Conservation (phyloP, 2,329 filamentous ascomycete species). For the Microcera coccophila region DNA sequence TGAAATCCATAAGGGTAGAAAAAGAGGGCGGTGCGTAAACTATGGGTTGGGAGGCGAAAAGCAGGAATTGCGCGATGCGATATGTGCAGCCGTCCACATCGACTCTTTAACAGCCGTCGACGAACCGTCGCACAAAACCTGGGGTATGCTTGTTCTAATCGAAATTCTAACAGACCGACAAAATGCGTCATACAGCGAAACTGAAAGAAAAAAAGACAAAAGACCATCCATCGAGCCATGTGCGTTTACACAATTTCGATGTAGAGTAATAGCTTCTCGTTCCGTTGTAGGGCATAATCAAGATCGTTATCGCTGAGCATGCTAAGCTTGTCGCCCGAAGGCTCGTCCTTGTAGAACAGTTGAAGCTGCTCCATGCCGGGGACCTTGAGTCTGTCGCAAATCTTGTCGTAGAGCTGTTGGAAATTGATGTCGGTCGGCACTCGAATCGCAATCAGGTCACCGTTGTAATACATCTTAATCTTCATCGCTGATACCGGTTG, state of each 20-base stretch:
- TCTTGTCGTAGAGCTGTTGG: constrained; percentile 74
- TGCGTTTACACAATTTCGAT: constrained; percentile 51
- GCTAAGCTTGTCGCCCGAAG: constrained; percentile 67
- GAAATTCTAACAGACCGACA: constrained; percentile 3
- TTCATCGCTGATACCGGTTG: constrained; percentile 63
- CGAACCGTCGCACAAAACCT: no score
- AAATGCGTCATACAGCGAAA: constrained; percentile 13
- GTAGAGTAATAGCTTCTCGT: constrained; percentile 80
- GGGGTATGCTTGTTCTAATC: constrained; percentile 4
- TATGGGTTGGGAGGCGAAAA: constrained; percentile 10
- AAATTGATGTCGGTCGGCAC: constrained; percentile 78
- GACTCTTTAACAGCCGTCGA: no score
- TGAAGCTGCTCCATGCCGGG: constrained; percentile 64
- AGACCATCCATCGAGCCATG: constrained; percentile 7
- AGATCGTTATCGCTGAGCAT: constrained; percentile 79
- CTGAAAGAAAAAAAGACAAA: constrained; percentile 21
- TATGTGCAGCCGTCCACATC: no score
- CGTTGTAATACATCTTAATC: constrained; percentile 91
- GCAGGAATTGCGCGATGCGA: constrained; percentile 7
- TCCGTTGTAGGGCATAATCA: constrained; percentile 73
- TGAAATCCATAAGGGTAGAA: constrained; percentile 22
- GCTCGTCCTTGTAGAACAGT: constrained; percentile 83
- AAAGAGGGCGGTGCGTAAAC: no score
- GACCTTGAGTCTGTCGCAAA: constrained; percentile 79
- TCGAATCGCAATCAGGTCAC: constrained; percentile 86